Percentiles rank a stretch among this genome's conserved stretches.
These are phyloP conservation scores for Kokia cookei DNA, from an alignment of 441 rosid genomes.

Conservation along the genomic window DNA sequence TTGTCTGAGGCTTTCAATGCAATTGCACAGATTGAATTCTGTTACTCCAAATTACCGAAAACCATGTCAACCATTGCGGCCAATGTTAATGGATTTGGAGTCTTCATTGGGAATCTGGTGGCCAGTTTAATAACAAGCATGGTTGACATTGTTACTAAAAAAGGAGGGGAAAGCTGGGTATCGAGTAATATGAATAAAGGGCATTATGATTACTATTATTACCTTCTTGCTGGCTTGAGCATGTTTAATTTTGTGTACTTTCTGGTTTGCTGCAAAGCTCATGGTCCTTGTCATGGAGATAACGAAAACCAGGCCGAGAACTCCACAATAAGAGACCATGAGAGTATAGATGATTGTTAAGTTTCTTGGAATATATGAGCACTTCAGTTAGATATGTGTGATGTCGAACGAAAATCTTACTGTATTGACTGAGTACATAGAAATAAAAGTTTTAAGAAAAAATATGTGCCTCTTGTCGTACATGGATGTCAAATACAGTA, in stretches of 20 bases:
- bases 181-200: constrained; percentile 34
- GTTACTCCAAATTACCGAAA: constrained; percentile 48
- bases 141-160: constrained; percentile 25
- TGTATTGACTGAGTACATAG: neutral
- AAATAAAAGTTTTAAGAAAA: neutral
- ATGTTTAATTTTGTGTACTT: constrained; percentile 30
- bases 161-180: constrained; percentile 38
- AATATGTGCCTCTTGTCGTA: neutral
- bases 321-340: neutral
- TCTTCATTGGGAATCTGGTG: constrained; percentile 23
- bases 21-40: constrained; percentile 49
- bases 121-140: constrained; percentile 28
- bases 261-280: constrained; percentile 28
- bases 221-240: constrained; percentile 27
- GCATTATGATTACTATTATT: constrained; percentile 43
- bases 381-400: neutral
- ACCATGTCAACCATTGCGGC: constrained; percentile 52
- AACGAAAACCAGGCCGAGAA: neutral
- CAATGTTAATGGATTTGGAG: constrained; percentile 20
- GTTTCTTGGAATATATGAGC: neutral
- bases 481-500: neutral
- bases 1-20: constrained; percentile 37
- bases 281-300: constrained; percentile 27
- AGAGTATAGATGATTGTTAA: neutral
- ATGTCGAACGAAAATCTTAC: neutral